Evolutionary conservation across 768 basidiomycete species (phyloP), one percentile per base, ranked within the genome.

Genomic region (Naganishia kalamii): DNA sequence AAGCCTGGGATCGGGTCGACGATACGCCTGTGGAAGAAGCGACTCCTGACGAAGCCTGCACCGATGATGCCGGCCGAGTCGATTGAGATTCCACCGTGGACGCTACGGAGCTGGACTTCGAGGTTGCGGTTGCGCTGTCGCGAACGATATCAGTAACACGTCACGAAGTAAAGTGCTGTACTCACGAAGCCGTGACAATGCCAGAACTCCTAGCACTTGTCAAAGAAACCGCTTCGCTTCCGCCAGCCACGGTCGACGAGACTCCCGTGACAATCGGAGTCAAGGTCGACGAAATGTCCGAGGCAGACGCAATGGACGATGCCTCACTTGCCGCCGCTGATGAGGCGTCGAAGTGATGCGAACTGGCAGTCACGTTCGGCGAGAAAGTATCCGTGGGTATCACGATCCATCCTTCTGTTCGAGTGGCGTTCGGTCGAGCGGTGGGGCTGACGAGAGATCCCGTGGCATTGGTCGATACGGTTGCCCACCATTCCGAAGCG

Each of bases 401-500:
- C 10, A 40, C 21, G n/a, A 57, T 41, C 54, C 54, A 57, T 3
- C 37, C 23, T 27, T 57, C 54, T 3, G 54, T 57, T 21, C 54
- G 54, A 23, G 54, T 57, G 7, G 54, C 54, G 27, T 57, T 57
- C 1, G 54, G 54, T 19, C 19, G 11, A 11, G 54, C 54, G 13
- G 54, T 57, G 5, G 54, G 35, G 23, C 54, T 15, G 2, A 25
- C 33, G 23, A 4, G 37, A 21, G 54, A 57, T 40, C 15, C 8
- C 37, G 35, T n/a, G 12, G 21, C 35, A 41, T 35, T 57, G 6
- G 33, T 23, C 19, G 54, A 57, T 1, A 12, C 37, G 35, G 54
- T 41, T 4, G 54, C 32, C 35, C 35, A 57, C 54, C 54, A 57
- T 57, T 57, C 54, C 0, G 54, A 57, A 6, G 54, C 37, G 51